phyloP scores from a whole-genome alignment of 164 flowering plant species.

The Akebia trifoliata region DNA sequence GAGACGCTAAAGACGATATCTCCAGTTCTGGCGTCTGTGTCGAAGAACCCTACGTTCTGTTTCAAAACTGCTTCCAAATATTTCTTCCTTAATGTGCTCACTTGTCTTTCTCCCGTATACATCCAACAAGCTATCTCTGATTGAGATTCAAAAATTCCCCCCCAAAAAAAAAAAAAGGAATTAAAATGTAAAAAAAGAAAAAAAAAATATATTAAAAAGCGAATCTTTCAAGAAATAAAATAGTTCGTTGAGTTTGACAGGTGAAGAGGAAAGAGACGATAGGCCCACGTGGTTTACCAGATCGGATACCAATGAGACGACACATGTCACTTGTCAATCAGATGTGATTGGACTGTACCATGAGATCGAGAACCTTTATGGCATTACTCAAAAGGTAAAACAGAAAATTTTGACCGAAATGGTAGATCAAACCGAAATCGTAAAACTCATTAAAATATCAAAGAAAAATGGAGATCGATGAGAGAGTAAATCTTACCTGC shows the following conservation, averaged over 20 bases:
- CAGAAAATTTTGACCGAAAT: too few species aligned
- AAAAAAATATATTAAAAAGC: not conserved
- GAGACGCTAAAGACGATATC: conserved; percentile 92
- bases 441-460: too few species aligned
- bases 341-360: not conserved
- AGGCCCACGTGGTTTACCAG: too few species aligned
- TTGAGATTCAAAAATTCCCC: not conserved
- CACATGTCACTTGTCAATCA: not conserved
- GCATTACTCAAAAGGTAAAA: too few species aligned
- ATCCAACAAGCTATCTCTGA: conserved; percentile 97
- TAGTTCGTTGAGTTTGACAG: not conserved
- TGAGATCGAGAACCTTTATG: too few species aligned
- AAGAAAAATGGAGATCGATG: too few species aligned
- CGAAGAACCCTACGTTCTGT: conserved; percentile 94
- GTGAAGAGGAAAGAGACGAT: not conserved
- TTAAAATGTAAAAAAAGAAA: not conserved
- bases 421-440: too few species aligned
- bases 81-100: conserved; percentile 62
- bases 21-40: conserved; percentile 94
- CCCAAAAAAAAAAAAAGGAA: conserved; percentile 2
- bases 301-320: too few species aligned
- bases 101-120: conserved; percentile 98
- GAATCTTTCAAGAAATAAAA: not conserved
- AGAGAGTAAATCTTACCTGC: conserved; percentile 68
- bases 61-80: conserved; percentile 86